These are phyloP conservation scores for Apiosordaria backusii DNA, from an alignment of 495 filamentous ascomycete species.

Conservation along the genomic window DNA sequence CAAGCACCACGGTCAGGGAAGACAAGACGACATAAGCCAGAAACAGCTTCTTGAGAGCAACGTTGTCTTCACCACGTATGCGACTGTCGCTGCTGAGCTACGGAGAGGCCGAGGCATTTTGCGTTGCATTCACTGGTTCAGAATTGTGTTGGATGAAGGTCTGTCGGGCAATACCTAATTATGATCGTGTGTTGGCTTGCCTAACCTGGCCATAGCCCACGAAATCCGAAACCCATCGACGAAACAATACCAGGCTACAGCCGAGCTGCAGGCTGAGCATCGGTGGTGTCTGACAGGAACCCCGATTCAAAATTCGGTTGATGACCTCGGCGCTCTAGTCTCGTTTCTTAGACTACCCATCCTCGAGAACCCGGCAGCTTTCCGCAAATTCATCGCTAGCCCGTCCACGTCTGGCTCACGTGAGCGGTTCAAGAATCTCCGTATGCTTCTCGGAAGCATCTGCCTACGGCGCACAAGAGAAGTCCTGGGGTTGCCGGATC, in stretches of 20 bases:
- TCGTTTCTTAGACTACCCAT: background rate
- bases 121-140: background rate
- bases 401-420: background rate
- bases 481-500: background rate
- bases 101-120: background rate
- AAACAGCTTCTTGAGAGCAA: background rate
- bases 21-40: background rate
- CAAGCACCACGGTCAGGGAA: background rate
- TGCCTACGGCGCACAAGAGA: background rate
- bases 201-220: background rate
- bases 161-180: background rate
- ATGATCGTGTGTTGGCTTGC: background rate
- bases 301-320: conserved; percentile 2
- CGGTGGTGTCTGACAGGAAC: conserved; percentile 7
- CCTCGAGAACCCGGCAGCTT: background rate
- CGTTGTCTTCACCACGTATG: conserved; percentile 2
- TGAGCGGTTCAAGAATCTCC: background rate
- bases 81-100: background rate
- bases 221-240: background rate
- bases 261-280: background rate
- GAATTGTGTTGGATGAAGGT: conserved; percentile 6
- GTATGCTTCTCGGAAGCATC: background rate
- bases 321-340: background rate
- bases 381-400: background rate
- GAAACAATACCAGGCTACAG: background rate